phyloP scores from a whole-genome alignment of 441 rosid genomes.

The Populus hybrid region DNA sequence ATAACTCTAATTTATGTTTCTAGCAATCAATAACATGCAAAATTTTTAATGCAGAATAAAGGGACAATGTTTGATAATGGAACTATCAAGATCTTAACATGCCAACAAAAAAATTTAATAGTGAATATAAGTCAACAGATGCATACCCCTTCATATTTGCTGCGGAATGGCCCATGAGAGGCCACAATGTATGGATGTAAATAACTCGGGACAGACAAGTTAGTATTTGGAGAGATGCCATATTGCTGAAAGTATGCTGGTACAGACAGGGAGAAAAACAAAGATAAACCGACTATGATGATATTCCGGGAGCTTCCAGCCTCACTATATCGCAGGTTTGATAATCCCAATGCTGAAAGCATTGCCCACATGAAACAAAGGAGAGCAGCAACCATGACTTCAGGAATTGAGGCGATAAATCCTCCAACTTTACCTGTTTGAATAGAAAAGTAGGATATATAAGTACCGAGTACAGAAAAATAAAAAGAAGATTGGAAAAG shows the following conservation, averaged over 20 bases:
- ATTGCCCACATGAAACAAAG: constrained; percentile 99
- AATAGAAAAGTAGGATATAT: too few species aligned
- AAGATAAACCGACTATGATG: constrained; percentile 82
- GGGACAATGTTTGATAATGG: not conserved
- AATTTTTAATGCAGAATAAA: too few species aligned
- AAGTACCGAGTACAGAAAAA: not conserved
- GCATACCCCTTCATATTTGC: constrained; percentile 67
- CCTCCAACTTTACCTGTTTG: constrained; percentile 92
- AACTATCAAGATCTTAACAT: not conserved
- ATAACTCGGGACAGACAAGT: constrained; percentile 76
- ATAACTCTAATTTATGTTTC: not conserved
- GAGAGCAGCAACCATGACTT: constrained; percentile 95
- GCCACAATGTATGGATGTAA: constrained; percentile 85
- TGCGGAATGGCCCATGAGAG: constrained; percentile 84
- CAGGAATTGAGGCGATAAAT: constrained; percentile 88
- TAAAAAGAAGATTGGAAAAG: too few species aligned
- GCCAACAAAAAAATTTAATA: not conserved
- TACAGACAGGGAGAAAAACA: constrained; percentile 87
- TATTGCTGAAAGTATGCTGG: constrained; percentile 98
- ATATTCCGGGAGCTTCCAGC: constrained; percentile 98
- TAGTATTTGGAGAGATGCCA: constrained; percentile 72
- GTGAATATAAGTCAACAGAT: not conserved
- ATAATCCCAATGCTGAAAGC: constrained; percentile 89
- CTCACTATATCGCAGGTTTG: constrained; percentile 93
- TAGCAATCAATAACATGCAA: not conserved